A percentile compares a stretch with the other conserved stretches of the same genome.
These are phyloP conservation scores for Artemisia tridentata DNA, from an alignment of 129 eudicot genomes.

Conservation along the genomic window DNA sequence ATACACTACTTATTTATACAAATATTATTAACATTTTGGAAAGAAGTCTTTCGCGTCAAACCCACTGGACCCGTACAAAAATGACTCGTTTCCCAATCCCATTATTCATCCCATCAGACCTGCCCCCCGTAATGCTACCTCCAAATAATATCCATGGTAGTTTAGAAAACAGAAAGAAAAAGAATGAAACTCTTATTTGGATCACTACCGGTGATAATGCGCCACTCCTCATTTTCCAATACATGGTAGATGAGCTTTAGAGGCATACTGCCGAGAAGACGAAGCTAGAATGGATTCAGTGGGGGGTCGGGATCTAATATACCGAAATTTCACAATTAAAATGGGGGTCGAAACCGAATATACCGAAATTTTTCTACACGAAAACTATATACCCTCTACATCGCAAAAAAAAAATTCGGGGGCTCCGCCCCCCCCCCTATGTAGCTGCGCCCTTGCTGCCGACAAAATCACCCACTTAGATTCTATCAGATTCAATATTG, in stretches of 20 bases:
- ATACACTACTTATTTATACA: no score
- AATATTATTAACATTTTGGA: background rate
- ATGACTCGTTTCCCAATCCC: background rate
- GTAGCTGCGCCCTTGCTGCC: no score
- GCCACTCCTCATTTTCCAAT: slow-evolving; percentile 89
- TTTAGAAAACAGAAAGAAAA: background rate
- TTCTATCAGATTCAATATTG: slow-evolving; percentile 67
- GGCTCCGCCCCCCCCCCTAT: no score
- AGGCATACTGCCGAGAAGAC: no score
- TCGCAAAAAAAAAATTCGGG: no score
- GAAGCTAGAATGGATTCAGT: no score
- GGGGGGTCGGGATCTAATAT: no score
- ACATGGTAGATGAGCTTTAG: slow-evolving; percentile 89
- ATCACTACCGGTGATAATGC: slow-evolving; percentile 93
- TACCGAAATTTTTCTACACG: no score
- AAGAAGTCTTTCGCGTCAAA: background rate
- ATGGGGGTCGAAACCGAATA: no score
- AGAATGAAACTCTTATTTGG: slow-evolving; percentile 69
- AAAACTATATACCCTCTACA: no score
- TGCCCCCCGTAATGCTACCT: no score
- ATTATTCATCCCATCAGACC: background rate
- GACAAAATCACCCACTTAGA: slow-evolving; percentile 93
- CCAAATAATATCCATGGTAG: background rate
- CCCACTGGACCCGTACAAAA: background rate
- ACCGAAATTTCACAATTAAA: no score